Percentiles rank a stretch among this genome's conserved stretches.
Conservation (phyloP, 2,329 filamentous ascomycete genomes). For the Daldinia eschscholtzii region DNA sequence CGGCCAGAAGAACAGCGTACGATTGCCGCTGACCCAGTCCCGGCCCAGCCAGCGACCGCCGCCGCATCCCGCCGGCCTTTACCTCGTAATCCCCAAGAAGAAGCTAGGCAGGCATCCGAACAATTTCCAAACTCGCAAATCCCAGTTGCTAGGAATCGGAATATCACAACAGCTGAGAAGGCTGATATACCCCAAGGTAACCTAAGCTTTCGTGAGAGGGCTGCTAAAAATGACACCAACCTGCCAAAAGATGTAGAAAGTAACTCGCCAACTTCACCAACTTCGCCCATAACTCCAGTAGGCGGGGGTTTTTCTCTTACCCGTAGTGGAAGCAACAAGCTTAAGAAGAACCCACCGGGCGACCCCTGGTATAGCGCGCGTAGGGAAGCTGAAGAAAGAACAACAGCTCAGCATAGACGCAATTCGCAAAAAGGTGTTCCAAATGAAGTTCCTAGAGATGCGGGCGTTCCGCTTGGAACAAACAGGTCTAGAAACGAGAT, state of each 20-base stretch:
- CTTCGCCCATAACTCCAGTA: slow-evolving; percentile 50
- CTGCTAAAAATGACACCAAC: slow-evolving; percentile 60
- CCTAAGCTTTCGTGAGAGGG: slow-evolving; percentile 71
- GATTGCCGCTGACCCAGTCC: slow-evolving; percentile 43
- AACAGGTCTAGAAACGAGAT: slow-evolving; percentile 27
- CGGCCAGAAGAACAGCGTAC: slow-evolving; percentile 46
- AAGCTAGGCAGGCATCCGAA: slow-evolving; percentile 47
- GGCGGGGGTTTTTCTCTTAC: slow-evolving; percentile 56
- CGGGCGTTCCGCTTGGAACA: slow-evolving; percentile 4
- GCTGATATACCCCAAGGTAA: slow-evolving; percentile 64
- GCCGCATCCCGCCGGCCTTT: slow-evolving; percentile 46
- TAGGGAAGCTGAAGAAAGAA: slow-evolving; percentile 59
- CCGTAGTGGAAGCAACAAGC: slow-evolving; percentile 69
- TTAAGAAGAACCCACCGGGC: slow-evolving; percentile 69
- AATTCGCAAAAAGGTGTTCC: slow-evolving; percentile 25
- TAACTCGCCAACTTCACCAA: slow-evolving; percentile 43
- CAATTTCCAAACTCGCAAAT: slow-evolving; percentile 50
- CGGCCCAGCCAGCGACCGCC: slow-evolving; percentile 45
- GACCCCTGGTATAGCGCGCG: slow-evolving; percentile 62
- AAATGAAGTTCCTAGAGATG: slow-evolving; percentile 27
- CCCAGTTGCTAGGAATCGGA: slow-evolving; percentile 46
- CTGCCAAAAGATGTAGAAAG: slow-evolving; percentile 51
- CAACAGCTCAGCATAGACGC: slow-evolving; percentile 48
- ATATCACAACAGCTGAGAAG: slow-evolving; percentile 44
- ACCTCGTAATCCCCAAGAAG: slow-evolving; percentile 53